Evolutionary conservation across 495 filamentous ascomycete species (phyloP), one percentile per base, ranked within the genome.

Genomic region (Tricharina praecox): DNA sequence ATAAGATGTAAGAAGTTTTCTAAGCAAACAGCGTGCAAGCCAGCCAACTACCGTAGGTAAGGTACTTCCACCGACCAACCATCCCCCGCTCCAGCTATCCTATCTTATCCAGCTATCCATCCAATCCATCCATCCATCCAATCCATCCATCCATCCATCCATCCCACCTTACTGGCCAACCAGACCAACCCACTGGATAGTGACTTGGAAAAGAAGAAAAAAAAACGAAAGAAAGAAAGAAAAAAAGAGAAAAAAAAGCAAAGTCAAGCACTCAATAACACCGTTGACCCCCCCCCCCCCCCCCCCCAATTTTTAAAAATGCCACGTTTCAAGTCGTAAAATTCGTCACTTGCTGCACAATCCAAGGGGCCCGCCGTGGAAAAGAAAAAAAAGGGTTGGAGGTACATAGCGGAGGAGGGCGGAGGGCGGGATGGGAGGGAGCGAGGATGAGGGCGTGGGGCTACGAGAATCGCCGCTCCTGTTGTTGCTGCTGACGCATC

Each of bases 1-100:
- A 58, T 2, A 61, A 58, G n/a, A 61, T 58, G 1, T 60, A 55
- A 3, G 52, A 53, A 1, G 26, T 46, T 7, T 51, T 50, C 1
- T 50, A 51, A 16, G 50, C 57, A 13, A 52, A 56, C 15, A n/a
- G n/a, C n/a, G n/a, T n/a, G n/a, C n/a, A n/a, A n/a, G n/a, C n/a
- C n/a, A n/a, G n/a, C n/a, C n/a, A n/a, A n/a, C n/a, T n/a, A n/a
- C n/a, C n/a, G n/a, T n/a, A n/a, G n/a, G n/a, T n/a, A n/a, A n/a
- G n/a, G n/a, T n/a, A n/a, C n/a, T n/a, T n/a, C n/a, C n/a, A n/a
- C n/a, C n/a, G n/a, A n/a, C n/a, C n/a, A n/a, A n/a, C n/a, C n/a
- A n/a, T n/a, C n/a, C n/a, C n/a, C n/a, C n/a, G n/a, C n/a, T n/a
- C n/a, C n/a, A n/a, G n/a, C n/a, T n/a, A n/a, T n/a, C n/a, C n/a